These are phyloP conservation scores for Areca catechu DNA, from an alignment of 176 grass and related monocot genomes.

Conservation along the genomic window DNA sequence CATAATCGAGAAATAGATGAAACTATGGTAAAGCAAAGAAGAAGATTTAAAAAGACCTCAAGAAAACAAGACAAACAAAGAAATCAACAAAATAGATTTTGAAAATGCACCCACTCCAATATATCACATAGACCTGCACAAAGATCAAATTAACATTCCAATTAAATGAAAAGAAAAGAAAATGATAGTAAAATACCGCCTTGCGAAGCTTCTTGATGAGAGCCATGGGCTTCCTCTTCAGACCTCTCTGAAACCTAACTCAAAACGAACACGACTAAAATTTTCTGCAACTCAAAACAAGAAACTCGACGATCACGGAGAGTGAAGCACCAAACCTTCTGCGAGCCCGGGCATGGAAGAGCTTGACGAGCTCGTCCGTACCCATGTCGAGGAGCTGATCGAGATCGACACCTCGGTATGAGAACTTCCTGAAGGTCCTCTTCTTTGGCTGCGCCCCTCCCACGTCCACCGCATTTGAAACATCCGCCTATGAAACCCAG, in stretches of 20 bases:
- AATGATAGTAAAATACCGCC: not conserved
- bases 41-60: too few relatives aligned
- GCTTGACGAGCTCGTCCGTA: constrained; percentile 10
- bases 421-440: constrained; percentile 19
- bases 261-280: too few relatives aligned
- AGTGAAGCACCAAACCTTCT: constrained; percentile 2
- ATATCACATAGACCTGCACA: too few relatives aligned
- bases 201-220: constrained; percentile 16
- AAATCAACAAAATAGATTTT: too few relatives aligned
- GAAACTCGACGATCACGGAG: too few relatives aligned
- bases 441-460: constrained; percentile 14
- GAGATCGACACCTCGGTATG: constrained; percentile 13
- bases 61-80: too few relatives aligned
- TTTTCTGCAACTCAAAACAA: too few relatives aligned
- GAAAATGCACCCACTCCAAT: too few relatives aligned
- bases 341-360: constrained; percentile 9
- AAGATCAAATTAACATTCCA: too few relatives aligned
- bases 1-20: too few relatives aligned
- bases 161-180: too few relatives aligned
- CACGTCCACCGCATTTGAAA: constrained; percentile 1
- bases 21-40: too few relatives aligned
- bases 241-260: constrained; percentile 8
- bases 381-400: constrained; percentile 16
- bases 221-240: constrained; percentile 20
- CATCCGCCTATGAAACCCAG: not conserved